Base-by-base conservation (phyloP, 2,329 filamentous ascomycete genomes). In the Scleromitrula shiraiana region DNA sequence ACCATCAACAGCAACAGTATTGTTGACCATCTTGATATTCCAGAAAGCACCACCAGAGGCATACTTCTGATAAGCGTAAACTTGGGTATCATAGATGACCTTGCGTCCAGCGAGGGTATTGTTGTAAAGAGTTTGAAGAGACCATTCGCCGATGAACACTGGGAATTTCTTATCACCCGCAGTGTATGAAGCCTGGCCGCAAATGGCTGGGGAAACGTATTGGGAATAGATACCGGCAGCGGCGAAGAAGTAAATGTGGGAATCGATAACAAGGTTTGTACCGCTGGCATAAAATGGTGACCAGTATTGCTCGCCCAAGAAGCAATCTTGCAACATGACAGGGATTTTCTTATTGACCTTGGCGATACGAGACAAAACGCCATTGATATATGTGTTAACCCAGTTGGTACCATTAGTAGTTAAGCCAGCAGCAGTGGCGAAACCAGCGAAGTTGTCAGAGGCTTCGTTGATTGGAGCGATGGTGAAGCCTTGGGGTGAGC, bases 381-480 rank as follows among this genome's bases (percentile, higher is more conserved):
- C 62, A 29, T 62, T 52, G 37, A 67, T 58, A 55, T 67, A 67
- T 7, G 56, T 62, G 26, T 58, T 53, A 5, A 65, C 56, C 62
- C 62, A 68, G 26, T 52, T 56, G 8, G 59, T 56, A 23, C 59
- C 64, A 15, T 52, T 54, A 8, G 57, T 54, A 1, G 62, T 57
- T 3, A 68, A 56, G 7, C 59, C 62, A 10, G 59, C 59, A 3
- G 62, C 52, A 2, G 60, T 61, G 20, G 58, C 65, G 39, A 68
- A 67, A n/a, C 49, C 58, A 7, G 55, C 49, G 27, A 67, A 53
- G 49, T 65, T 65, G 55, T 68, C 66, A 24, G 53, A 59, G 0
- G 65, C 55, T 43, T 69, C 65, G 53, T 69, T 69, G 53, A 69
- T 62, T 5, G 65, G 64, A 3, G 57, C 59, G 33, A 69, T 51